Base-by-base conservation (phyloP, 345 rosid species). In the Hypericum perforatum region DNA sequence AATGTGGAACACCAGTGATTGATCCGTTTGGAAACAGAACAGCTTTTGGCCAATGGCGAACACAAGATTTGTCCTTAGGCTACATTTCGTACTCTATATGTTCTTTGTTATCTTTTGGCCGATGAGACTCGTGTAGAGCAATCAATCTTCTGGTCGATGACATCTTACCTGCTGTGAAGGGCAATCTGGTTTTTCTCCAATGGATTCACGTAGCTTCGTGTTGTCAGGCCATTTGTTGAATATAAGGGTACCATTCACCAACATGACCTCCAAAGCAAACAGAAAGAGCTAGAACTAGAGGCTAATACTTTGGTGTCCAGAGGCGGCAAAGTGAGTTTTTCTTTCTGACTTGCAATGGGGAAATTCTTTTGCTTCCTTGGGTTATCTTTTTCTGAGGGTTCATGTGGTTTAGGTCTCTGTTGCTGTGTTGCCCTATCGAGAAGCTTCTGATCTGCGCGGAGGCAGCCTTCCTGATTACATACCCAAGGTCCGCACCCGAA, bases 401-500 rank as follows among this genome's bases (percentile, higher is more conserved):
- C 32, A 1, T 22, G 4, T 22, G 32, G 32, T 22, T 22, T 22
- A 90, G 94, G 85, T 90, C 70, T 58, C 51, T 63, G 79, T 66
- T 43, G 74, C 74, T 56, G 45, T 78, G 56, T 70, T 80, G 44
- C 75, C 95, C 9, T 84, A 82, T 50, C 80, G 70, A 45, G 81
- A 86, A 63, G 95, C 97, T 67, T 66, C 79, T 49, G 37, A 66
- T 52, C 70, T 70, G 45, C 84, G 97, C 65, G 94, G 94, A 11
- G 94, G 95, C 49, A 74, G 42, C 58, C 90, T 86, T 73, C 95
- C 94, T 66, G 86, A 84, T 68, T 89, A 86, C 59, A 86, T 86
- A 60, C 55, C 77, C 16, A 72, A 77, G 88, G 95, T 86, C 56
- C 59, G 65, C 47, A 58, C 46, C 58, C 42, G 37, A 22, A 29